phyloP scores from a whole-genome alignment of 164 flowering plant species.

The Magnolia kwangsiensis region DNA sequence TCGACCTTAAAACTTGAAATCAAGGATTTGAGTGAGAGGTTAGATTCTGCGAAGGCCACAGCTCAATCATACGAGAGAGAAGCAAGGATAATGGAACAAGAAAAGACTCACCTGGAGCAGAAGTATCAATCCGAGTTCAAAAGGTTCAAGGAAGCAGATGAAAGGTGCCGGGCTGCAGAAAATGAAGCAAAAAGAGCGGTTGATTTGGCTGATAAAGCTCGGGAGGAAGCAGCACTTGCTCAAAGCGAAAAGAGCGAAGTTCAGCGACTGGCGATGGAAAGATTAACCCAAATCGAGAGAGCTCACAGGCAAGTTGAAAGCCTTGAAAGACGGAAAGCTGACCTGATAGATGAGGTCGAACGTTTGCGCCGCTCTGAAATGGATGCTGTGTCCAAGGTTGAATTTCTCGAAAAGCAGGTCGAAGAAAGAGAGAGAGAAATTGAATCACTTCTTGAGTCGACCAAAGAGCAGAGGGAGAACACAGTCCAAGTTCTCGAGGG shows the following conservation, averaged over 20 bases:
- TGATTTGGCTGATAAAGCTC: slow-evolving; percentile 85
- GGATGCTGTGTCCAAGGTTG: slow-evolving; percentile 65
- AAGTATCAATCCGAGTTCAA: slow-evolving; percentile 64
- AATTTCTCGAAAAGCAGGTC: slow-evolving; percentile 66
- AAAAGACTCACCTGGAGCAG: slow-evolving; percentile 68
- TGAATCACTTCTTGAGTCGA: slow-evolving; percentile 60
- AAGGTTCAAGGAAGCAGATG: slow-evolving; percentile 77
- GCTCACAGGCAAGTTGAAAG: slow-evolving; percentile 72
- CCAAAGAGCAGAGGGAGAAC: slow-evolving; percentile 72
- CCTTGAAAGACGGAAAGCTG: slow-evolving; percentile 60
- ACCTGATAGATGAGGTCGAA: slow-evolving; percentile 48
- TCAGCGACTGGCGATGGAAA: slow-evolving; percentile 79
- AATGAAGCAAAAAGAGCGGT: slow-evolving; percentile 76
- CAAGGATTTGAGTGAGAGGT: slow-evolving; percentile 54
- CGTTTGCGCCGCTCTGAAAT: slow-evolving; percentile 54
- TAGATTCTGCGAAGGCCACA: slow-evolving; percentile 53
- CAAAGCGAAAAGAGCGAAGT: slow-evolving; percentile 68
- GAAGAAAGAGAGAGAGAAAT: slow-evolving; percentile 87
- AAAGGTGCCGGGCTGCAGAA: slow-evolving; percentile 78
- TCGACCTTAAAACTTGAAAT: slow-evolving; percentile 57
- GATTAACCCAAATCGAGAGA: slow-evolving; percentile 73
- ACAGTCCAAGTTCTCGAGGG: slow-evolving; percentile 76
- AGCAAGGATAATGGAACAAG: slow-evolving; percentile 69
- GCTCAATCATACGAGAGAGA: slow-evolving; percentile 78
- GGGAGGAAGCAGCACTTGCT: slow-evolving; percentile 64